A percentile compares a stretch with the other conserved stretches of the same genome.
These are phyloP conservation scores for Flaveria ramosissima DNA, from an alignment of 129 eudicot species.

Conservation along the genomic window DNA sequence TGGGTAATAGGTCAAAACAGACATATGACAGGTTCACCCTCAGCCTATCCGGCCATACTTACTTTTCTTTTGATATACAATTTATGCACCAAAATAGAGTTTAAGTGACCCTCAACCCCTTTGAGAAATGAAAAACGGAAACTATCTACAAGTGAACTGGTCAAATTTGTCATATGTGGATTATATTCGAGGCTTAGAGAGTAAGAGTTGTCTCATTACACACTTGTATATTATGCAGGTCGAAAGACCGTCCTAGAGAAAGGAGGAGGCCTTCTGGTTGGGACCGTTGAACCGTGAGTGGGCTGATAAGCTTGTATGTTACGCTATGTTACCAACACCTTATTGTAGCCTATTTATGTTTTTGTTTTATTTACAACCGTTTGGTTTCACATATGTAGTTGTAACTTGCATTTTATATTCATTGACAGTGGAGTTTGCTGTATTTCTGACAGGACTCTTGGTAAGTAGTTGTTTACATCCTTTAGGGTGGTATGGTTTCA, in stretches of 20 bases:
- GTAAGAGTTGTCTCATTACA: neutral
- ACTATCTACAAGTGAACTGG: neutral
- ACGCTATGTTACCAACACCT: conserved; percentile 34
- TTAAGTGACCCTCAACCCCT: neutral
- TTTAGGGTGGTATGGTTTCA: too few species aligned
- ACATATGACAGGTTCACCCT: neutral
- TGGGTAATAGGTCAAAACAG: neutral
- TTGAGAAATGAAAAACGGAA: neutral
- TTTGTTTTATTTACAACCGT: conserved; percentile 18
- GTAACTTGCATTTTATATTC: conserved; percentile 19
- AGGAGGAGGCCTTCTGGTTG: conserved; percentile 91
- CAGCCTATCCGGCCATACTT: neutral
- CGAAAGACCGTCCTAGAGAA: conserved; percentile 73
- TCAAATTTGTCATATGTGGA: neutral
- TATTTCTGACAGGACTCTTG: too few species aligned
- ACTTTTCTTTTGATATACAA: neutral
- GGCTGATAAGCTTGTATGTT: conserved; percentile 29
- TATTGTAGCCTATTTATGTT: neutral
- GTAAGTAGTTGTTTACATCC: too few species aligned
- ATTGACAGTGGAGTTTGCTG: neutral
- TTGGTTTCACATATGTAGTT: conserved; percentile 26
- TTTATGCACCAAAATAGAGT: neutral
- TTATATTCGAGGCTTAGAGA: conserved; percentile 12
- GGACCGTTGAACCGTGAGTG: conserved; percentile 61
- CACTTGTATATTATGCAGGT: conserved; percentile 39